Conservation (phyloP, 768 basidiomycete genomes). For the Sistotremastrum niveocremeum region DNA sequence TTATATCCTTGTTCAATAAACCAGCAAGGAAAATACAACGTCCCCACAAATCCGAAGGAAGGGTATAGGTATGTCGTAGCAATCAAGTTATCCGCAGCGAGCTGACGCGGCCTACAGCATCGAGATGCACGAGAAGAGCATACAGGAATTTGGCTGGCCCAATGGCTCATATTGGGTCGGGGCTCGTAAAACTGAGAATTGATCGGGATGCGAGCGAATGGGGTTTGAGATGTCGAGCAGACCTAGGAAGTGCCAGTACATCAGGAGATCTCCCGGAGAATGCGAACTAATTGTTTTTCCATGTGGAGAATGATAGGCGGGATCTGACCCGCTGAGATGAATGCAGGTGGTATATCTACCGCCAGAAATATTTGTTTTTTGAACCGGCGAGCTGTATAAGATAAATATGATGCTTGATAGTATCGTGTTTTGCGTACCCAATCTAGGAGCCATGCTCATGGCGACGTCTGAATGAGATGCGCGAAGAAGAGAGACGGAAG, state of each 20-base stretch:
- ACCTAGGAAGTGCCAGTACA: no score
- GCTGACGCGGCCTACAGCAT: conserved; percentile 38
- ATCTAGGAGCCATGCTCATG: conserved; percentile 62
- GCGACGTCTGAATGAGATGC: conserved; percentile 48
- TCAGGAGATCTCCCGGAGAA: conserved; percentile 21
- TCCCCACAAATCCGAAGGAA: conserved; percentile 59
- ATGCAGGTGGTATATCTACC: conserved; percentile 36
- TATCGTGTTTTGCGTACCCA: conserved; percentile 37
- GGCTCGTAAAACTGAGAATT: background rate
- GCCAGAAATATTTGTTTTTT: conserved; percentile 60
- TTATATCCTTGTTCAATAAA: conserved; percentile 83
- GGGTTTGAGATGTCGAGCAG: no score
- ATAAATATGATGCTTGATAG: conserved; percentile 4
- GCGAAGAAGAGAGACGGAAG: conserved; percentile 44
- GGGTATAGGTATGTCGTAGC: conserved; percentile 51
- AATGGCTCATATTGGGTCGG: conserved; percentile 64
- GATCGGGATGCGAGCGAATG: no score
- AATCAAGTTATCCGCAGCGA: background rate
- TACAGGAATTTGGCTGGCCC: conserved; percentile 78
- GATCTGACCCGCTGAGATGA: conserved; percentile 33
- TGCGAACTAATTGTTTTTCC: conserved; percentile 46
- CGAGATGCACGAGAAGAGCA: conserved; percentile 74
- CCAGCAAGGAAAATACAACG: conserved; percentile 71
- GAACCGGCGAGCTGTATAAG: conserved; percentile 42
- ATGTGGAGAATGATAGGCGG: conserved; percentile 35